Percentiles rank a stretch among this genome's conserved stretches.
phyloP scores from a whole-genome alignment of 2,329 filamentous ascomycete genomes.

The Cercospora zeae-maydis region DNA sequence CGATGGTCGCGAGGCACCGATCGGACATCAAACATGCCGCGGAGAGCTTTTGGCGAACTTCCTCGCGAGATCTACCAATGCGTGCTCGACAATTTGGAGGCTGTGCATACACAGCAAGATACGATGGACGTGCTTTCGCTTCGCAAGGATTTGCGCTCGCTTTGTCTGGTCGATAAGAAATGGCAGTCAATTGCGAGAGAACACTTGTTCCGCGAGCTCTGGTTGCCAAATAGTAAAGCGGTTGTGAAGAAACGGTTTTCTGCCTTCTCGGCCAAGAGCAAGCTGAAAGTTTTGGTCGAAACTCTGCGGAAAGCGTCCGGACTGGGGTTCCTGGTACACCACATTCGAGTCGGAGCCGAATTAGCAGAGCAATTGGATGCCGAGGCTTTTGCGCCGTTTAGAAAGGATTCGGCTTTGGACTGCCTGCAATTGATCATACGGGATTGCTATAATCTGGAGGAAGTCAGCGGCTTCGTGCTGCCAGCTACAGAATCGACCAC shows the following conservation, averaged over 20 bases:
- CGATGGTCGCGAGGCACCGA: slow-evolving; percentile 19
- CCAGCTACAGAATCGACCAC: slow-evolving; percentile 29
- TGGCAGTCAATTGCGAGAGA: slow-evolving; percentile 54
- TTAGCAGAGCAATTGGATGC: slow-evolving; percentile 40
- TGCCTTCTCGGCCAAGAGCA: slow-evolving; percentile 35
- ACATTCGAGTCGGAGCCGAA: slow-evolving; percentile 52
- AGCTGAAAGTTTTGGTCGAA: slow-evolving; percentile 53
- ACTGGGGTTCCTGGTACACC: slow-evolving; percentile 52
- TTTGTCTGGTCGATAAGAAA: slow-evolving; percentile 54
- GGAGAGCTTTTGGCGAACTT: slow-evolving; percentile 44
- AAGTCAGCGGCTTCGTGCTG: slow-evolving; percentile 52
- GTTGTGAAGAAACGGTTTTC: slow-evolving; percentile 44
- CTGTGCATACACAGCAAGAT: slow-evolving; percentile 38
- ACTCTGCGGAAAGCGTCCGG: slow-evolving; percentile 51
- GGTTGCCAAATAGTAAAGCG: slow-evolving; percentile 32
- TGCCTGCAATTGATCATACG: slow-evolving; percentile 56
- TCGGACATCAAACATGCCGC: slow-evolving; percentile 25
- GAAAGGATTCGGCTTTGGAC: slow-evolving; percentile 49
- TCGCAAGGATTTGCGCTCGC: slow-evolving; percentile 51
- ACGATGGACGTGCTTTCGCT: slow-evolving; percentile 52
- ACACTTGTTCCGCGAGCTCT: slow-evolving; percentile 46
- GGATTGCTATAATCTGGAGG: slow-evolving; percentile 56
- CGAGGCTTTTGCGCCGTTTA: slow-evolving; percentile 32
- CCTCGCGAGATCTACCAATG: slow-evolving; percentile 55
- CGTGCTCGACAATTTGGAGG: slow-evolving; percentile 51